phyloP scores from a whole-genome alignment of 129 eudicot species.

The Daucus carota region DNA sequence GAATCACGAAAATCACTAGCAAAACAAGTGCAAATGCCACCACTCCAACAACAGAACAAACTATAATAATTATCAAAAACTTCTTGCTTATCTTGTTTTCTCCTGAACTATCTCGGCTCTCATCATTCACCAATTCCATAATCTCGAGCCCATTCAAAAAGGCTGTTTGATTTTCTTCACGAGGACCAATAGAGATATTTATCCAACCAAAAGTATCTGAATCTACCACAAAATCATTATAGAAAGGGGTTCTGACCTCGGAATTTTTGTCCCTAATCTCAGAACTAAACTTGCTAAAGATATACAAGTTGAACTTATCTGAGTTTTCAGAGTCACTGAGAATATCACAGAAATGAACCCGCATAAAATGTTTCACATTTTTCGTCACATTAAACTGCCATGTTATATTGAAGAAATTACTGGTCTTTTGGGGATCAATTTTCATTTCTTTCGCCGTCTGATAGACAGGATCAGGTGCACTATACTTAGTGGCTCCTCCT shows the following conservation, averaged over 20 bases:
- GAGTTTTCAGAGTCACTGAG: neutral
- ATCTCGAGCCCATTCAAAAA: constrained; percentile 61
- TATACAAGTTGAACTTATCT: constrained; percentile 26
- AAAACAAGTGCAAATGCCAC: constrained; percentile 23
- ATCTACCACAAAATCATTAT: constrained; percentile 31
- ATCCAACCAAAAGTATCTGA: constrained; percentile 25
- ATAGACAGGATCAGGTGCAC: constrained; percentile 50
- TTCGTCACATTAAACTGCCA: constrained; percentile 42
- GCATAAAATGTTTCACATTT: constrained; percentile 18
- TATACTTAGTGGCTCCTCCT: constrained; percentile 4
- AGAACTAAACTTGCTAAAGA: neutral
- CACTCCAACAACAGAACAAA: constrained; percentile 37
- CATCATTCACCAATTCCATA: constrained; percentile 25
- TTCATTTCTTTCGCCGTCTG: constrained; percentile 30
- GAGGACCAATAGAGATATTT: constrained; percentile 37
- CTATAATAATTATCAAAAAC: constrained; percentile 6
- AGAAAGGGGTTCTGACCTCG: constrained; percentile 27
- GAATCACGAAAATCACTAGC: constrained; percentile 18
- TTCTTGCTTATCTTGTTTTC: neutral
- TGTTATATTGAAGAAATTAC: constrained; percentile 23
- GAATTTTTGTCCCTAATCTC: neutral
- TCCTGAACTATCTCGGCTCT: neutral
- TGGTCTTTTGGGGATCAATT: neutral
- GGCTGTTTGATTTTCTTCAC: neutral
- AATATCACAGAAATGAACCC: constrained; percentile 54